Conservation (phyloP, 768 basidiomycete species). For the Rhodocollybia butyracea region DNA sequence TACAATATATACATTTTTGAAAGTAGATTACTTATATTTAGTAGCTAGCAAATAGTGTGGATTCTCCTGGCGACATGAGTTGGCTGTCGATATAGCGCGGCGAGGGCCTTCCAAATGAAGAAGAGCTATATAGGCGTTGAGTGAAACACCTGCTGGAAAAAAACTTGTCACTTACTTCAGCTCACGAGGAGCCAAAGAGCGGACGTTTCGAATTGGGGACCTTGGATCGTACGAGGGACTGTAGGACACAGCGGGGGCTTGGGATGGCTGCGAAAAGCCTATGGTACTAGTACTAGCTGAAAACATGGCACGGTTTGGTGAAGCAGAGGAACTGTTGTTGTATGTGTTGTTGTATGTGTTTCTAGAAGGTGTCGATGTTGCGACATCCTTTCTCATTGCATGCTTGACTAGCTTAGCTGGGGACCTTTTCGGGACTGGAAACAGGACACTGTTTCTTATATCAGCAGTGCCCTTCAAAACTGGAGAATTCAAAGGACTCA, state of each 20-base stretch:
- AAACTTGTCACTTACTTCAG: not conserved
- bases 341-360: no score
- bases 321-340: no score
- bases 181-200: not conserved
- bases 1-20: not conserved
- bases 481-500: slow-evolving; percentile 8
- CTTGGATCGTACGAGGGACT: not conserved
- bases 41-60: not conserved
- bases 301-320: not conserved
- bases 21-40: not conserved
- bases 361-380: no score
- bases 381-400: no score
- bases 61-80: not conserved
- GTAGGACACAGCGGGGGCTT: not conserved
- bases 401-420: no score
- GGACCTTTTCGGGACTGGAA: no score
- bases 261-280: slow-evolving; percentile 2
- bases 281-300: not conserved
- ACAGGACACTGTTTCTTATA: not conserved
- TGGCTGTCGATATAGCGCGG: not conserved
- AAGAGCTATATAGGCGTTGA: not conserved
- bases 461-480: not conserved
- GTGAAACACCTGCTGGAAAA: not conserved
- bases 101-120: slow-evolving; percentile 3
- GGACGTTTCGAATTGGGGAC: not conserved